Evolutionary conservation across 1,284 basidiomycete species (phyloP).

Genomic region (Uromyces viciae-fabae): DNA sequence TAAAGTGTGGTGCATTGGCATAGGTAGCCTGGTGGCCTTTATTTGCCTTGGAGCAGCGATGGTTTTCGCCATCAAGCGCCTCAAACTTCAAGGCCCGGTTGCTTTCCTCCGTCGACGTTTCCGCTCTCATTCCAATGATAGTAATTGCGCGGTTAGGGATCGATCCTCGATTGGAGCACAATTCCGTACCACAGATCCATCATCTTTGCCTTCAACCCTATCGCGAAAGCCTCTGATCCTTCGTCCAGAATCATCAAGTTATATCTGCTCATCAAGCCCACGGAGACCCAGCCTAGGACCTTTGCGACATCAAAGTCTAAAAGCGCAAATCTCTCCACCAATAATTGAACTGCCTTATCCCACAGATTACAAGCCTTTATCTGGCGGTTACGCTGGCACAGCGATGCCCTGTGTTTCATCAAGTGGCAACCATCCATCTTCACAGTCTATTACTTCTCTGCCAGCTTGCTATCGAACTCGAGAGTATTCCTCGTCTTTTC

Average conservation of each 20-base stretch:
- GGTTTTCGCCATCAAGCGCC: conserved; percentile 8
- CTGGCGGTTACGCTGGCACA: neutral
- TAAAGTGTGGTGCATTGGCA: neutral
- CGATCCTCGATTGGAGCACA: conserved; percentile 22
- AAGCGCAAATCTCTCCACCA: conserved; percentile 37
- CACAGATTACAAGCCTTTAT: conserved; percentile 4
- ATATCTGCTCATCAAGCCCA: neutral
- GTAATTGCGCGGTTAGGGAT: conserved; percentile 38
- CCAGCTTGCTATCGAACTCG: neutral
- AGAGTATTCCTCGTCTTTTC: neutral
- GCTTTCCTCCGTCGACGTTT: conserved; percentile 5
- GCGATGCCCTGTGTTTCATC: neutral
- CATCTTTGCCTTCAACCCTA: conserved; percentile 15
- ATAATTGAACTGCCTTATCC: conserved; percentile 30
- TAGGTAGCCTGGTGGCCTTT: neutral
- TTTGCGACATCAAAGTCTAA: conserved; percentile 13
- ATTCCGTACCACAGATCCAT: conserved; percentile 19
- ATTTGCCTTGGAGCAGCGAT: conserved; percentile 2
- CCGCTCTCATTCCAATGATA: conserved; percentile 28
- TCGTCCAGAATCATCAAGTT: neutral
- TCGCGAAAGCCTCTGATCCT: conserved; percentile 26
- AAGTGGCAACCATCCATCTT: neutral
- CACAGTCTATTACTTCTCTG: neutral
- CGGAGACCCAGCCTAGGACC: conserved; percentile 9
- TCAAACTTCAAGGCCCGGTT: conserved; percentile 3